Conservation (phyloP, 2,329 filamentous ascomycete species). For the Ophiostoma sp. region DNA sequence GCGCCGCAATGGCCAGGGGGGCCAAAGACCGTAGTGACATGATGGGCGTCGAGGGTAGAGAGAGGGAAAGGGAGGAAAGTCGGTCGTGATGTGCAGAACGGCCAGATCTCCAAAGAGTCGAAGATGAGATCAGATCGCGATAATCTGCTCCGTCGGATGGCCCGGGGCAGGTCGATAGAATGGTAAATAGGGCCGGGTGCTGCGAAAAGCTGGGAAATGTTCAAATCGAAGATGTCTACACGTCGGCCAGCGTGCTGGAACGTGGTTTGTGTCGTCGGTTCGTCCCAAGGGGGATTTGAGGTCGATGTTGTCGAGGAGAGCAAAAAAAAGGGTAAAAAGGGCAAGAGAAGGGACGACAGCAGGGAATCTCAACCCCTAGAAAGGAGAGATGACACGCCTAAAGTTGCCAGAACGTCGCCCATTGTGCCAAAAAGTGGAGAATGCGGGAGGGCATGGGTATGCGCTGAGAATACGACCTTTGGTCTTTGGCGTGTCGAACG, state of each 20-base stretch:
- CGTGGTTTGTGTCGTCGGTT: constrained; percentile 8
- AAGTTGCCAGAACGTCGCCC: constrained; percentile 9
- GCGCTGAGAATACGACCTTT: background rate
- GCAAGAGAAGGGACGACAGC: constrained; percentile 15
- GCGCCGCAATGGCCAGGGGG: constrained; percentile 20
- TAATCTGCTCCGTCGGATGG: constrained; percentile 9
- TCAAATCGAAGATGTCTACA: background rate
- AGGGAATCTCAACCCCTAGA: background rate
- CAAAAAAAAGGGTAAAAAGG: background rate
- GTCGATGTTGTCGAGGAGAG: constrained; percentile 4
- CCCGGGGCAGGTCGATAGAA: constrained; percentile 7
- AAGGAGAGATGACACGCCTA: constrained; percentile 25
- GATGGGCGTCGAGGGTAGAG: background rate
- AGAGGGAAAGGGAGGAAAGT: background rate
- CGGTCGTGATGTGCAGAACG: background rate
- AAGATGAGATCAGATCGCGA: background rate
- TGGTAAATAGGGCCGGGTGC: background rate
- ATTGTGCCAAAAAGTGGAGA: constrained; percentile 18
- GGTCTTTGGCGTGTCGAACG: background rate
- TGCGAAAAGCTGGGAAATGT: background rate
- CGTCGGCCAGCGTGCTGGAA: constrained; percentile 15
- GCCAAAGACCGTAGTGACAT: constrained; percentile 21
- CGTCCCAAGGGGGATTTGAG: constrained; percentile 5
- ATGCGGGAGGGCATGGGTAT: constrained; percentile 10
- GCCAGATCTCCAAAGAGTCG: background rate